Conservation (phyloP, 192 early-diverging fungal species). For the Umbelopsis sp. region DNA sequence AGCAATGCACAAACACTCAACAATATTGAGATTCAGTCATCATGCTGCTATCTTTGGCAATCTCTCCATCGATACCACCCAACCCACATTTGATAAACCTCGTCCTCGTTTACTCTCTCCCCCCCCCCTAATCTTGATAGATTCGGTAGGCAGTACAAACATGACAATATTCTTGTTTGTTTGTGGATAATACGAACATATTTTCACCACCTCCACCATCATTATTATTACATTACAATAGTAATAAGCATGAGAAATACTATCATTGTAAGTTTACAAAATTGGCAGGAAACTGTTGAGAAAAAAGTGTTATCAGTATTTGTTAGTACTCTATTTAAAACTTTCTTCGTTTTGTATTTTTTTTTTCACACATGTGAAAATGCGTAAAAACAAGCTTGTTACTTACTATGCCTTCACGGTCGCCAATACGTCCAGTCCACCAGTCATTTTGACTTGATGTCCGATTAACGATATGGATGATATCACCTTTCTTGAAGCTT, state of each 20-base stretch:
- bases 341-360: not conserved
- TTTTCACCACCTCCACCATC: not conserved
- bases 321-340: too few species aligned
- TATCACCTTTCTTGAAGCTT: constrained; percentile 82
- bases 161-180: not conserved
- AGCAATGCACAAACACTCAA: not conserved
- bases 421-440: constrained; percentile 73
- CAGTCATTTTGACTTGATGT: constrained; percentile 80
- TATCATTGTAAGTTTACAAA: constrained; percentile 16
- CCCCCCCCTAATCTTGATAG: too few species aligned
- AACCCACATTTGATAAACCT: too few species aligned
- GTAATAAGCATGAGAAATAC: not conserved
- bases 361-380: not conserved
- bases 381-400: not conserved
- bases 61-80: too few species aligned
- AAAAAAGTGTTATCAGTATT: not conserved
- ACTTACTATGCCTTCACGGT: constrained; percentile 24
- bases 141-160: too few species aligned
- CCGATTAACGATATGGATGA: constrained; percentile 75
- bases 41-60: too few species aligned
- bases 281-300: constrained; percentile 26
- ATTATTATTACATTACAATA: not conserved
- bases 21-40: too few species aligned
- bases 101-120: too few species aligned
- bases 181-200: not conserved